These are phyloP conservation scores for Fusarium staphyleae DNA, from an alignment of 2,329 filamentous ascomycete genomes.

Conservation along the genomic window DNA sequence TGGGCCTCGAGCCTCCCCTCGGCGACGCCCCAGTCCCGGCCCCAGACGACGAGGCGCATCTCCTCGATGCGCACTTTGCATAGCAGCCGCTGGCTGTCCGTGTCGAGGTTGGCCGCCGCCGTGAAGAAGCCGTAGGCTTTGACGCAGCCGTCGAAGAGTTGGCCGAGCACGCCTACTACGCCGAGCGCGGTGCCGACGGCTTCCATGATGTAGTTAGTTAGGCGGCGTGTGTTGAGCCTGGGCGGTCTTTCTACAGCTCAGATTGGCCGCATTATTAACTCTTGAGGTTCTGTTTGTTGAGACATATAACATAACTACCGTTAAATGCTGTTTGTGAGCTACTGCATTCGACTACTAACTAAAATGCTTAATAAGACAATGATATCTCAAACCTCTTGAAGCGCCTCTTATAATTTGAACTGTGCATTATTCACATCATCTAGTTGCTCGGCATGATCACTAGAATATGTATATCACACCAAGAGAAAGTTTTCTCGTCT, in stretches of 20 bases:
- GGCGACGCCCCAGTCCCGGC: conserved; percentile 56
- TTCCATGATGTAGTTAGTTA: conserved; percentile 42
- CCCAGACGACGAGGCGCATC: conserved; percentile 57
- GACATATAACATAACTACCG: too few species aligned
- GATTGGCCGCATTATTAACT: too few species aligned
- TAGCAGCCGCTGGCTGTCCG: conserved; percentile 52
- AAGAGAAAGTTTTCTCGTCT: too few species aligned
- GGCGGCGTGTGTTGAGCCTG: neutral
- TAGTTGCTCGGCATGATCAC: too few species aligned
- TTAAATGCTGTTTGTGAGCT: too few species aligned
- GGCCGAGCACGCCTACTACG: conserved; percentile 54
- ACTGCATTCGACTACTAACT: too few species aligned
- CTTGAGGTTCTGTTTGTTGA: too few species aligned
- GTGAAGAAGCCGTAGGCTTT: conserved; percentile 56
- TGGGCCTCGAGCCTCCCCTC: conserved; percentile 55
- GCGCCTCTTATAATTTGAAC: too few species aligned
- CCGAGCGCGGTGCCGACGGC: conserved; percentile 52
- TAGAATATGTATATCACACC: too few species aligned
- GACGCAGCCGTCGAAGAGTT: conserved; percentile 57
- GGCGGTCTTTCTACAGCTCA: neutral
- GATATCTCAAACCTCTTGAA: too few species aligned
- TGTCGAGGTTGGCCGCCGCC: conserved; percentile 51
- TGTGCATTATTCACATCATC: too few species aligned
- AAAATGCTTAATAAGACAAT: too few species aligned
- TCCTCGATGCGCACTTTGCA: conserved; percentile 60